A percentile compares a stretch with the other conserved stretches of the same genome.
phyloP scores from a whole-genome alignment of 805 yeast species.

The Saccharomyces paradoxus region DNA sequence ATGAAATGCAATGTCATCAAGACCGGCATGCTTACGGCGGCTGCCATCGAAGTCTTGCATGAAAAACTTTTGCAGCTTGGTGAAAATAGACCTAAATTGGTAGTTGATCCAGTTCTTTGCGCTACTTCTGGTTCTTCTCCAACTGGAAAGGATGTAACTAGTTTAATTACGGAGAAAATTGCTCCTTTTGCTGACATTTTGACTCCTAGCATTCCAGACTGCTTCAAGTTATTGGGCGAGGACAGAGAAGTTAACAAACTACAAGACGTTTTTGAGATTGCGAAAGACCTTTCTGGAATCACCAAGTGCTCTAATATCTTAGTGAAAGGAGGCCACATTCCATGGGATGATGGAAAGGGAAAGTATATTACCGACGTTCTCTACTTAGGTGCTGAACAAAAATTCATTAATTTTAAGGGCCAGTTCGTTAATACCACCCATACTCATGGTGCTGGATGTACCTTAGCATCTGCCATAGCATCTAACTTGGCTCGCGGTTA shows the following conservation, averaged over 20 bases:
- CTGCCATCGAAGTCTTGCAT: slow-evolving; percentile 42
- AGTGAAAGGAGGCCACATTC: slow-evolving; percentile 78
- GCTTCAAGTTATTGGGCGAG: slow-evolving; percentile 33
- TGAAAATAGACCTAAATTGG: slow-evolving; percentile 32
- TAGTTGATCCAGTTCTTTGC: slow-evolving; percentile 79
- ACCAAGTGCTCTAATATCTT: slow-evolving; percentile 46
- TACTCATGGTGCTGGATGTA: slow-evolving; percentile 90
- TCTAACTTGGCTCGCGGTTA: slow-evolving; percentile 58
- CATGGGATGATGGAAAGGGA: slow-evolving; percentile 32
- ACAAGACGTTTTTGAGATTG: slow-evolving; percentile 36
- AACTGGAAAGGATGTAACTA: slow-evolving; percentile 33
- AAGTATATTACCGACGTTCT: slow-evolving; percentile 45
- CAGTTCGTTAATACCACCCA: slow-evolving; percentile 39
- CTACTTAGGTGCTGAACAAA: slow-evolving; percentile 35
- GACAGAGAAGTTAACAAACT: slow-evolving; percentile 26
- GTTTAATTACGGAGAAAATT: slow-evolving; percentile 39
- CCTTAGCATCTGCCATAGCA: slow-evolving; percentile 73
- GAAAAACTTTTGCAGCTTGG: slow-evolving; percentile 30
- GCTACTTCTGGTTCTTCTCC: slow-evolving; percentile 68
- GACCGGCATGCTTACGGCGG: slow-evolving; percentile 66
- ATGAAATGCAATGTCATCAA: slow-evolving; percentile 59
- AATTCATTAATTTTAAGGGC: slow-evolving; percentile 40
- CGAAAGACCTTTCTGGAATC: slow-evolving; percentile 32
- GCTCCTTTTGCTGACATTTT: slow-evolving; percentile 49
- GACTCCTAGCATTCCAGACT: slow-evolving; percentile 75